Base-by-base conservation (phyloP, 805 yeast genomes). In the Candida ulmi region DNA sequence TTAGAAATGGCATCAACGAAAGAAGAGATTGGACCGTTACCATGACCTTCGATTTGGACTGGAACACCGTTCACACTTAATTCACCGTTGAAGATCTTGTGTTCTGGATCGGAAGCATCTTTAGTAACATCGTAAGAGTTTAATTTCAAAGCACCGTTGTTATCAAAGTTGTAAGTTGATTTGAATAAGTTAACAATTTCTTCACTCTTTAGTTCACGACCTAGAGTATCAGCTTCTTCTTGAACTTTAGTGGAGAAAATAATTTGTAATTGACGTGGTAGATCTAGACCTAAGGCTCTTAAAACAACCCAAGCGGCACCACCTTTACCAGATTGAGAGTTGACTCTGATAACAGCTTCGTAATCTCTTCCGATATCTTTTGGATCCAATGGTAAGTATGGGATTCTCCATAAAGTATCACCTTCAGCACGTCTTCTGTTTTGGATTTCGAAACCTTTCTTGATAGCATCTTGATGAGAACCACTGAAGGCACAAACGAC, bases 241-340 rank as follows among this genome's bases (percentile, higher is more conserved):
- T 83, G 91, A 32, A 83, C 88, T 43, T 74, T 62, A 23, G 69
- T 66, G 12, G 88, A 80, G 62, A 83, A 83, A 42, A 71, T 71
- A 40, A 83, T 76, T 66, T 83, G 91, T 62, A 83, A 65, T 40
- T 66, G 67, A 66, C 88, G 74, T 58, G 91, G 91, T 46, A 83
- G 65, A 55, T 83, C 91, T 50, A 83, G 66, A 45, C 86, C 88
- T 50, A 81, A 64, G 25, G 83, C 68, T 63, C 85, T 72, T 55
- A 80, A 72, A 46, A 83, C 71, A 41, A 83, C 78, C 91, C 91
- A 83, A 17, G 90, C 87, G 34, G 90, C 87, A 62, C 91, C 91
- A 57, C 91, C 91, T 62, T 83, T 83, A 61, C 91, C 91, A n/a
- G 87, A 79, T 65, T 83, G 91, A 17, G 91, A 83, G 66, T 83